These are phyloP conservation scores for Favolaschia claudopus DNA, from an alignment of 768 basidiomycete genomes.

Conservation along the genomic window DNA sequence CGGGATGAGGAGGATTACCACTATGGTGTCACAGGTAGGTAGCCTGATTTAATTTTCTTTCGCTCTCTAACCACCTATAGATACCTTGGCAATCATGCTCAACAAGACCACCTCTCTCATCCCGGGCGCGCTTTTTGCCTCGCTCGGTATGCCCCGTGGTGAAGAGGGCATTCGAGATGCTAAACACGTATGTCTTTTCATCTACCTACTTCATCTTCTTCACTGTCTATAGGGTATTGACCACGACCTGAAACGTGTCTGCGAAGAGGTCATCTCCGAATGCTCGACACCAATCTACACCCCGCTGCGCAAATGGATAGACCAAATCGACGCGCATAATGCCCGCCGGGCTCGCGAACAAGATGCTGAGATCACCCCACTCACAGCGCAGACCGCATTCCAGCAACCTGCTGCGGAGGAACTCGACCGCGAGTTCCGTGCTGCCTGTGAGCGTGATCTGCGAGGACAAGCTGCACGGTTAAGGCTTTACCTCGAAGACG, in stretches of 20 bases:
- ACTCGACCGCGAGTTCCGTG: slow-evolving; percentile 62
- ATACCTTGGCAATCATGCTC: slow-evolving; percentile 67
- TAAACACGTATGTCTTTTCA: slow-evolving; percentile 61
- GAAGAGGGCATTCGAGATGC: slow-evolving; percentile 74
- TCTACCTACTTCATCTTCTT: neutral
- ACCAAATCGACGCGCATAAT: slow-evolving; percentile 47
- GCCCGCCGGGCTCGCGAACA: slow-evolving; percentile 21
- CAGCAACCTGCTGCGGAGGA: slow-evolving; percentile 55
- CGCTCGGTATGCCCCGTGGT: slow-evolving; percentile 68
- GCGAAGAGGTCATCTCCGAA: slow-evolving; percentile 81
- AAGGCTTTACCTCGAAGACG: slow-evolving; percentile 82
- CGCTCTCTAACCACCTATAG: slow-evolving; percentile 36
- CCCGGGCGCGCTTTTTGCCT: slow-evolving; percentile 74
- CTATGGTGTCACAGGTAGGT: slow-evolving; percentile 63
- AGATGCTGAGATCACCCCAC: slow-evolving; percentile 27
- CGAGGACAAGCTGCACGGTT: slow-evolving; percentile 64
- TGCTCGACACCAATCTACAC: slow-evolving; percentile 65
- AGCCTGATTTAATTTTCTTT: neutral
- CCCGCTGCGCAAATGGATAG: slow-evolving; percentile 70
- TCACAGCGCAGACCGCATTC: slow-evolving; percentile 56
- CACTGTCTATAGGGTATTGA: slow-evolving; percentile 76
- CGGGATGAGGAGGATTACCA: slow-evolving; percentile 48
- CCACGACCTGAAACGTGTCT: slow-evolving; percentile 81
- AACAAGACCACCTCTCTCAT: slow-evolving; percentile 65
- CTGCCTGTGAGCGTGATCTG: slow-evolving; percentile 62